A percentile compares a stretch with the other conserved stretches of the same genome.
These are phyloP conservation scores for Phytophthora pluvialis DNA, from an alignment of 352 stramenopile genomes.

Conservation along the genomic window DNA sequence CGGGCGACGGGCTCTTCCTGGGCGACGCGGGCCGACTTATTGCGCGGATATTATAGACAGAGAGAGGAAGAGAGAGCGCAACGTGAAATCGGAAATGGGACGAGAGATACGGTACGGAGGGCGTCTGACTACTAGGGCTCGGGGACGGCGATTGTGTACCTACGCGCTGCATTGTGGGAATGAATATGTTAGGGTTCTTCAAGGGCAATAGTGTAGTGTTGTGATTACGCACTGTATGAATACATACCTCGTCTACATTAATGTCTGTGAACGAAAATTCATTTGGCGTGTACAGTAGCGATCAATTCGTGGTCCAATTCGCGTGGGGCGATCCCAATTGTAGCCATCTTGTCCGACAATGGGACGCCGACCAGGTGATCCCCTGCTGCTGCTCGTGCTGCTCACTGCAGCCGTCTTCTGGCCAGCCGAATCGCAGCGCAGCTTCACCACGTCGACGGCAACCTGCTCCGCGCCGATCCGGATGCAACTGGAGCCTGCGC, in stretches of 20 bases:
- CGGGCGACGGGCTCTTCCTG: no score
- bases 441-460: not conserved
- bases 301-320: conserved; percentile 12
- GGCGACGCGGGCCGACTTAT: not conserved
- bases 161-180: no score
- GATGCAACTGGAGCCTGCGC: conserved; percentile 7
- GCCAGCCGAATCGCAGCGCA: not conserved
- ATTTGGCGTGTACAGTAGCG: not conserved
- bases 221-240: not conserved
- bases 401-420: conserved; percentile 3
- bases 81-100: no score
- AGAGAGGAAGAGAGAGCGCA: no score
- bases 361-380: not conserved
- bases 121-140: no score
- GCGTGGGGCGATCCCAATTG: no score
- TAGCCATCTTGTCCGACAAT: conserved; percentile 15
- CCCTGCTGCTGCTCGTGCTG: conserved; percentile 9
- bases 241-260: no score
- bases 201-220: not conserved
- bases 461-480: conserved; percentile 18
- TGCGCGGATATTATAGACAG: not conserved
- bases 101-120: no score
- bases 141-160: no score
- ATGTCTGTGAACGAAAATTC: not conserved
- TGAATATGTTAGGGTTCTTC: not conserved